Evolutionary conservation across 805 yeast genomes (phyloP).

Genomic region (Yarrowia yakushimensis): DNA sequence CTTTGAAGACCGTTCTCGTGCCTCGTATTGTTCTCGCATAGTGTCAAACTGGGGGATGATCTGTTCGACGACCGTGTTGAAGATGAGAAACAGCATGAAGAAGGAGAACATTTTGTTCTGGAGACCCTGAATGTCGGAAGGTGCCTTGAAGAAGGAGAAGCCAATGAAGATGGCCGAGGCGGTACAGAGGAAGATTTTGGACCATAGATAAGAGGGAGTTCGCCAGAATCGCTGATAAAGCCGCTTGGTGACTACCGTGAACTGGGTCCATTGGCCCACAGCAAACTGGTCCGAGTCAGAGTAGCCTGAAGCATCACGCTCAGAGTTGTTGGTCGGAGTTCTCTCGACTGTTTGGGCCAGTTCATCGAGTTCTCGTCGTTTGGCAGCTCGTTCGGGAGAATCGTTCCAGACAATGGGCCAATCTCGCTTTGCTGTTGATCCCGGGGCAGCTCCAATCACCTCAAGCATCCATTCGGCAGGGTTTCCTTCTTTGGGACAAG

Average conservation of each 20-base stretch:
- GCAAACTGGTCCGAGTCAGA: conserved; percentile 44
- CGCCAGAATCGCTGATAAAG: conserved; percentile 62
- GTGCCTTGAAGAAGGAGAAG: conserved; percentile 64
- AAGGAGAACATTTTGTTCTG: conserved; percentile 80
- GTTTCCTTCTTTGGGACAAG: conserved; percentile 66
- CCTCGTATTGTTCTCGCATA: conserved; percentile 65
- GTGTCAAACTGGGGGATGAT: conserved; percentile 56
- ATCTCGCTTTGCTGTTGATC: conserved; percentile 34
- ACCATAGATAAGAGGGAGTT: conserved; percentile 58
- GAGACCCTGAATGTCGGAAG: conserved; percentile 58
- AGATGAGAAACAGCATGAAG: conserved; percentile 61
- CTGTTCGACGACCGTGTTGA: conserved; percentile 58
- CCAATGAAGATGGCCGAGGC: conserved; percentile 62
- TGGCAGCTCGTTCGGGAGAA: conserved; percentile 58
- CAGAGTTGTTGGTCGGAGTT: conserved; percentile 44
- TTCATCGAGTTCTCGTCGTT: conserved; percentile 50
- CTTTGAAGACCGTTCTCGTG: conserved; percentile 68
- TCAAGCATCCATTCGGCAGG: conserved; percentile 94
- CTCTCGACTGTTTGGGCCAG: conserved; percentile 47
- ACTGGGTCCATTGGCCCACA: conserved; percentile 41
- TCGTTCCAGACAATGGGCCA: conserved; percentile 69
- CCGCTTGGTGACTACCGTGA: conserved; percentile 47
- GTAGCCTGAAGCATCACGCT: background rate
- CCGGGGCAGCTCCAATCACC: conserved; percentile 42
- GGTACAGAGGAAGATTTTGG: conserved; percentile 51